Base-by-base conservation (phyloP, 2,329 filamentous ascomycete species). In the Ascochyta fabae region DNA sequence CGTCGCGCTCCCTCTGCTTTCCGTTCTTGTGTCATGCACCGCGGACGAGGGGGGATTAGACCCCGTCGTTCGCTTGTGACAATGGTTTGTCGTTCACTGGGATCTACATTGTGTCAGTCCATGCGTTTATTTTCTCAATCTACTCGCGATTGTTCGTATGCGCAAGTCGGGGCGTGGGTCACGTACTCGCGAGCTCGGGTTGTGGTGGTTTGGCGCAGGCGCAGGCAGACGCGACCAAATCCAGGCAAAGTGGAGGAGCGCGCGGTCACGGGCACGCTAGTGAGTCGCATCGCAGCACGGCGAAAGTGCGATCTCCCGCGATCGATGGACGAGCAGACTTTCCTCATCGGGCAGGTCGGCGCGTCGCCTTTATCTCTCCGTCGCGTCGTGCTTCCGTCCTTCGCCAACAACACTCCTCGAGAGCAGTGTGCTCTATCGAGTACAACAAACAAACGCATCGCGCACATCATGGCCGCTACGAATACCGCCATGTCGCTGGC, bases 1-100 rank as follows among this genome's bases (percentile, higher is more conserved):
- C 55, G 63, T 53, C 57, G 58, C 67, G 69, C 64, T 71, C 70
- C 70, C 68, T 72, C 63, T 54, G 70, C 58, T 72, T 71, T 72
- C 70, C 64, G 67, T 72, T 72, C 70, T 69, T 62, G 48, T 60
- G 65, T 67, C 67, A 68, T 67, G 65, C 66, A 69, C 49, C 50
- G 55, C 29, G 45, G 53, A 53, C 39, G 40, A 19, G 34, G 52
- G 51, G 50, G 64, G 62, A 68, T 70, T 67, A 68, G 67, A 55
- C 64, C 36, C 35, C 31, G 15, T 42, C 46, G 34, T 59, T 52
- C 45, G 61, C 64, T 69, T 65, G 64, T 68, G 66, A 68, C 59
- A 29, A 38, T 45, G 48, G 38, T 50, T 69, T 69, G 64, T 69
- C 66, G 65, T 67, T 69, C 66, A 69, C 46, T 47, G 66, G 62